A percentile compares a stretch with the other conserved stretches of the same genome.
These are phyloP conservation scores for Ascochyta lentis DNA, from an alignment of 2,329 filamentous ascomycete genomes.

Conservation along the genomic window DNA sequence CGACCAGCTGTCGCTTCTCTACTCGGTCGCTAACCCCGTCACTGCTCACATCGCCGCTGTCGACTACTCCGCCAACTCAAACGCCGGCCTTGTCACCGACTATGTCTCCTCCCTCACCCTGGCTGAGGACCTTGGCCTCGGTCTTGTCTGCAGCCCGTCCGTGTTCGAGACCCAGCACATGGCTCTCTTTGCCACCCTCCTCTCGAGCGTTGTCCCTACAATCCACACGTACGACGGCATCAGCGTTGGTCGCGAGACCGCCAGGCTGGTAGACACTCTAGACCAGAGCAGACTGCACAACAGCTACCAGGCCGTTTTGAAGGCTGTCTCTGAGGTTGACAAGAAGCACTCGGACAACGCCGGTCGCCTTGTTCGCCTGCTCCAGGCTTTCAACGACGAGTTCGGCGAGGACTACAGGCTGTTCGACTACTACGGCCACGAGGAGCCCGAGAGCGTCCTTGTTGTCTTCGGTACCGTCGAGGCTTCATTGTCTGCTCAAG, in stretches of 20 bases:
- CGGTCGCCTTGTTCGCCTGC: slow-evolving; percentile 72
- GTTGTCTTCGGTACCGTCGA: slow-evolving; percentile 94
- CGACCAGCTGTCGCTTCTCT: slow-evolving; percentile 90
- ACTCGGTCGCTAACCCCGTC: slow-evolving; percentile 89
- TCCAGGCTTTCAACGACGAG: slow-evolving; percentile 83
- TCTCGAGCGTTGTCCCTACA: slow-evolving; percentile 80
- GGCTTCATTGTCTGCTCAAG: slow-evolving; percentile 82
- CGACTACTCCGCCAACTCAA: slow-evolving; percentile 74
- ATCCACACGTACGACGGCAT: slow-evolving; percentile 90
- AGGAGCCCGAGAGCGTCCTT: slow-evolving; percentile 78
- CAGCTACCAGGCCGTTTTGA: slow-evolving; percentile 70
- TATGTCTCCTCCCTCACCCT: slow-evolving; percentile 81
- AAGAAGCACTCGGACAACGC: slow-evolving; percentile 74
- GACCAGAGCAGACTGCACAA: slow-evolving; percentile 73
- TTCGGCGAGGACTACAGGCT: slow-evolving; percentile 90
- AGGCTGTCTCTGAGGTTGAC: slow-evolving; percentile 66
- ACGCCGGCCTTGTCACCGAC: slow-evolving; percentile 80
- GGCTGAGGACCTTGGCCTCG: slow-evolving; percentile 89
- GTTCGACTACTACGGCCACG: slow-evolving; percentile 93
- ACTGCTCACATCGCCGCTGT: slow-evolving; percentile 91
- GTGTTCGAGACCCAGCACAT: slow-evolving; percentile 95
- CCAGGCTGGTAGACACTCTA: slow-evolving; percentile 81
- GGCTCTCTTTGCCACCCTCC: slow-evolving; percentile 82
- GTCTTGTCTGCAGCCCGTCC: slow-evolving; percentile 82
- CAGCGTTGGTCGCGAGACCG: slow-evolving; percentile 80